Base-by-base conservation (phyloP, 1,284 basidiomycete genomes). In the Leccinum subrobustum region DNA sequence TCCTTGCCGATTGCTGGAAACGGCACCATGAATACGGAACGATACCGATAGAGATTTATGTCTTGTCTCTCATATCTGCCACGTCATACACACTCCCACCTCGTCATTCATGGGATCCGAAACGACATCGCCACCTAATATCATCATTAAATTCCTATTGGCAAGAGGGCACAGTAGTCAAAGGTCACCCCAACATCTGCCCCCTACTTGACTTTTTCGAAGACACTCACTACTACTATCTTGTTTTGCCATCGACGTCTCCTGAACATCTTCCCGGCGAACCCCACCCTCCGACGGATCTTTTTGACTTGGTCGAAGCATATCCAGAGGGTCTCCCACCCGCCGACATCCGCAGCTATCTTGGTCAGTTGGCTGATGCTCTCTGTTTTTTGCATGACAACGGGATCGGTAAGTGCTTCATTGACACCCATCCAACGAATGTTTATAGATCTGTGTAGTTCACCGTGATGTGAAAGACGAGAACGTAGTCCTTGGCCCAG, bases 381-480 rank as follows among this genome's bases (percentile, higher is more conserved):
- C 77, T 98, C 62, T 84, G 82, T 60, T 99, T 98, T 79, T 79
- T 99, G 59, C 96, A 99, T 75, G 82, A 87, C 20, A 93, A 92
- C 70, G 94, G 93, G 60, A 98, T 92, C 57, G 89, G 89, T 89
- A 69, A 70, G 85, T 71, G 37, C 9, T 54, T 59, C 44, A 35
- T 31, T 25, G 39, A 51, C 63, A 54, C 57, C 57, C 20, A 39
- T 57, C 25, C 58, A 52, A 57, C 56, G 33, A 44, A 23, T 59
- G n/a, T 60, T 35, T 63, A 59, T 60, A 56, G 50, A 60, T 57
- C 62, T 59, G 23, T 54, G 18, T 82, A 86, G 96, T 99, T 6
- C 96, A 99, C 77, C 93, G 96, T 63, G 97, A 99, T 73, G 89
- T 99, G 76, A 99, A 99, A 77, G 96, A 99, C 71, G 96, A 99